Conservation (phyloP, 73 alveolate genomes). For the Paramecium pentaurelia region DNA sequence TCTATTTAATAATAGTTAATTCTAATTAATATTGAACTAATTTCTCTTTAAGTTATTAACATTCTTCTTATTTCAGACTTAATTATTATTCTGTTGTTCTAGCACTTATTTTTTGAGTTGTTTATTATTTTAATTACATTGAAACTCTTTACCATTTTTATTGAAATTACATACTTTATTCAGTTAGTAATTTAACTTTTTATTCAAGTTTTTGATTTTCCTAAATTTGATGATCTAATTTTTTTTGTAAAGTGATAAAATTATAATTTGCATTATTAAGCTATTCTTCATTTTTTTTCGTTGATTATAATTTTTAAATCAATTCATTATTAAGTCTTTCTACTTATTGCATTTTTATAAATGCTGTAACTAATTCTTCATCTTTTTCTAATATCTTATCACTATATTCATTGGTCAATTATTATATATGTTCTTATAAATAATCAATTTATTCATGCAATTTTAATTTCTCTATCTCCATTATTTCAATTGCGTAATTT, state of each 20-base stretch:
- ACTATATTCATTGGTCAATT: not conserved
- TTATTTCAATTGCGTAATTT: not conserved
- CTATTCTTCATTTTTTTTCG: constrained; percentile 1
- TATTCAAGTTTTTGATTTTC: constrained; percentile 3
- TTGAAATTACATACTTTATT: not conserved
- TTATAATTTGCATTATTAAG: constrained; percentile 35
- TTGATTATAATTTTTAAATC: not conserved
- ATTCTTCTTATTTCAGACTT: not conserved
- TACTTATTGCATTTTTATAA: not conserved
- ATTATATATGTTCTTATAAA: not conserved
- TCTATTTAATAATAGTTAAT: not conserved
- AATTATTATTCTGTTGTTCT: not conserved
- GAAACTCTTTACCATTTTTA: constrained; percentile 15
- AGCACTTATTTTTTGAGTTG: not conserved
- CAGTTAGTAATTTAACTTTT: not conserved
- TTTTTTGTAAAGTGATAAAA: not conserved
- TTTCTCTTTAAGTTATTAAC: not conserved
- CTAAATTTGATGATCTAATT: not conserved
- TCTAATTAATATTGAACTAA: not conserved
- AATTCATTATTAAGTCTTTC: not conserved
- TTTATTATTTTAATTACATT: not conserved
- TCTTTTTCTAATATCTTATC: constrained; percentile 9
- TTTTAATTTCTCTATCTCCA: constrained; percentile 33
- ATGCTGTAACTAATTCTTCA: not conserved
- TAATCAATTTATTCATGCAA: constrained; percentile 22